Conservation (phyloP, 139 green algal species). For the Spirogloea muscicola region DNA sequence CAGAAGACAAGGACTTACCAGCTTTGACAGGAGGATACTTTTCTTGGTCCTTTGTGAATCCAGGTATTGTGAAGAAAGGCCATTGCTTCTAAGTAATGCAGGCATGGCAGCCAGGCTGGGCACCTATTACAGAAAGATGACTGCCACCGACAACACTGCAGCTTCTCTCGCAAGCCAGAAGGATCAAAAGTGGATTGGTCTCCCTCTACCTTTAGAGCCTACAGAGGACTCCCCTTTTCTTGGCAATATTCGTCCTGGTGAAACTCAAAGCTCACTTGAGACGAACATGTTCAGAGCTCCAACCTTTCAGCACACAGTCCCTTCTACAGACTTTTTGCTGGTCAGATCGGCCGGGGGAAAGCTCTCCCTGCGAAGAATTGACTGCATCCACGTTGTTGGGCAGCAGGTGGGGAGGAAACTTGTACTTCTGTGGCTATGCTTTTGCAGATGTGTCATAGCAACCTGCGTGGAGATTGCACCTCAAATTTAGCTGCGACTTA, state of each 20-base stretch:
- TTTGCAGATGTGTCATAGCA: background rate
- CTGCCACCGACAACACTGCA: constrained; percentile 44
- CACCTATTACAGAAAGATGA: constrained; percentile 69
- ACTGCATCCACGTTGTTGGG: constrained; percentile 27
- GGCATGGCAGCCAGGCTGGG: constrained; percentile 73
- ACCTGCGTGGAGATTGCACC: no score
- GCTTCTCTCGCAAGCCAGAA: background rate
- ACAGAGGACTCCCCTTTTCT: constrained; percentile 62
- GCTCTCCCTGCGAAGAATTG: constrained; percentile 63
- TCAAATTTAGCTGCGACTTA: no score
- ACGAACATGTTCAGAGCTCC: constrained; percentile 65
- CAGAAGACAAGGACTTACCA: no score
- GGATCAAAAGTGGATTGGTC: constrained; percentile 41
- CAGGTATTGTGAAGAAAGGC: constrained; percentile 78
- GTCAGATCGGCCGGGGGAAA: constrained; percentile 56
- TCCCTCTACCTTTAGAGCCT: constrained; percentile 54
- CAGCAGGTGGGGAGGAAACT: constrained; percentile 19
- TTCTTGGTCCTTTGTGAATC: no score
- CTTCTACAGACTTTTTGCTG: constrained; percentile 73
- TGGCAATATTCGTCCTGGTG: constrained; percentile 33
- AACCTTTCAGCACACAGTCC: constrained; percentile 52
- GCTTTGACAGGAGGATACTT: no score
- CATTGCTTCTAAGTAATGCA: constrained; percentile 64
- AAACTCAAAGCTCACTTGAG: constrained; percentile 46
- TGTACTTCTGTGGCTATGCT: background rate